phyloP scores from a whole-genome alignment of 768 basidiomycete genomes.

The Termitomyces sp. region DNA sequence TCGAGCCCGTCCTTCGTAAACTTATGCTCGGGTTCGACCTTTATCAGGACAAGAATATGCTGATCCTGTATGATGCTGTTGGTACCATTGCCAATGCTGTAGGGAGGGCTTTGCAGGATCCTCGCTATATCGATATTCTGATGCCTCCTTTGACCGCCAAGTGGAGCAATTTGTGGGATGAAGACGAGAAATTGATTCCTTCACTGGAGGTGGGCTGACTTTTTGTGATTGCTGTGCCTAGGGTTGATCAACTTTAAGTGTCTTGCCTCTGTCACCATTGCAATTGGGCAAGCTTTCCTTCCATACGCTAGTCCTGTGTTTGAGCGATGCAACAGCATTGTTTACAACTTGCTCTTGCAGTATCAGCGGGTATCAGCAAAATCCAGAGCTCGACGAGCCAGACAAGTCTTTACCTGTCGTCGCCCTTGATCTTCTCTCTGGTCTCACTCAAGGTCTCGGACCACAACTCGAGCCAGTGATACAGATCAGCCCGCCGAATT shows the following conservation, averaged over 20 bases:
- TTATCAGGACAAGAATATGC: constrained; percentile 99
- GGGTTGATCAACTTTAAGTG: constrained; percentile 52
- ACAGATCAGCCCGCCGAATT: constrained; percentile 63
- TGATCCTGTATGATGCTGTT: constrained; percentile 98
- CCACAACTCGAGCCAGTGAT: constrained; percentile 75
- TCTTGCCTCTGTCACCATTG: constrained; percentile 95
- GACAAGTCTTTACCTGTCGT: constrained; percentile 98
- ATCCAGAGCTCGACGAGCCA: constrained; percentile 90
- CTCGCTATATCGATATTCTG: constrained; percentile 86
- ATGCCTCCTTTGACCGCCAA: constrained; percentile 92
- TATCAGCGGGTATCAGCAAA: constrained; percentile 88
- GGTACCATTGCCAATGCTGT: constrained; percentile 98
- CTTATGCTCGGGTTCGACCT: constrained; percentile 95
- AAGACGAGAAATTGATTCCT: constrained; percentile 91
- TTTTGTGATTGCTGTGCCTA: not conserved
- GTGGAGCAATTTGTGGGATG: constrained; percentile 86
- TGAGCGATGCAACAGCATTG: constrained; percentile 84
- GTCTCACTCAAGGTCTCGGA: constrained; percentile 91
- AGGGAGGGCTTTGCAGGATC: constrained; percentile 80
- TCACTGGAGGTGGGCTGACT: constrained; percentile 75
- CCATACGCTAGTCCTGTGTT: constrained; percentile 91
- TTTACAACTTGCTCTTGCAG: constrained; percentile 76
- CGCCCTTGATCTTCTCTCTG: constrained; percentile 91
- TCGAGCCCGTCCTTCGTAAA: constrained; percentile 93
- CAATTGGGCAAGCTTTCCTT: constrained; percentile 85